phyloP scores from a whole-genome alignment of 805 yeast genomes.

The Zygosaccharomyces kombuchaensis region DNA sequence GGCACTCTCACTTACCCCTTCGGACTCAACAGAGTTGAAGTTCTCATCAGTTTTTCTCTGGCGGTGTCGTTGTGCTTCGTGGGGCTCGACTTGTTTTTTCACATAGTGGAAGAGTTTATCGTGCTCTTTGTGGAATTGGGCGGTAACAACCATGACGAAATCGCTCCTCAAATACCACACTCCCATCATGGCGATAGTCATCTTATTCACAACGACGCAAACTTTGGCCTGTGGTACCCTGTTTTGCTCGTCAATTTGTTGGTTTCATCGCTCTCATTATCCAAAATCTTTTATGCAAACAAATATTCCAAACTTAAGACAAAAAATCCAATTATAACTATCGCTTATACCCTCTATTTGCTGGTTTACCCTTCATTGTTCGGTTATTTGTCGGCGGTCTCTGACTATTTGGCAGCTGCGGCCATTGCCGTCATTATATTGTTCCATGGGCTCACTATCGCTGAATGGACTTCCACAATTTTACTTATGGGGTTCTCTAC shows the following conservation, averaged over 20 bases:
- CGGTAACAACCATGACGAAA: constrained; percentile 30
- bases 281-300: constrained; percentile 27
- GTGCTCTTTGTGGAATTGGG: constrained; percentile 34
- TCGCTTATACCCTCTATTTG: constrained; percentile 29
- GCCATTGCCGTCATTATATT: constrained; percentile 29
- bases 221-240: constrained; percentile 28
- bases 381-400: constrained; percentile 18
- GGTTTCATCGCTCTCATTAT: constrained; percentile 24
- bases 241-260: constrained; percentile 18
- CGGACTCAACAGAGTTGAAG: constrained; percentile 89
- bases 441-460: constrained; percentile 32
- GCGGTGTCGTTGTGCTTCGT: constrained; percentile 83
- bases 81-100: constrained; percentile 84
- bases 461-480: constrained; percentile 35
- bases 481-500: constrained; percentile 35
- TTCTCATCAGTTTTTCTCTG: constrained; percentile 79
- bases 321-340: constrained; percentile 33
- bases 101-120: constrained; percentile 73
- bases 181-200: constrained; percentile 27
- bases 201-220: constrained; percentile 4
- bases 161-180: constrained; percentile 32
- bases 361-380: constrained; percentile 26
- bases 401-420: constrained; percentile 31
- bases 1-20: constrained; percentile 83
- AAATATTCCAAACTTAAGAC: constrained; percentile 31